Evolutionary conservation across 306 rosid species (phyloP).

Genomic region (Rosa lucieae): DNA sequence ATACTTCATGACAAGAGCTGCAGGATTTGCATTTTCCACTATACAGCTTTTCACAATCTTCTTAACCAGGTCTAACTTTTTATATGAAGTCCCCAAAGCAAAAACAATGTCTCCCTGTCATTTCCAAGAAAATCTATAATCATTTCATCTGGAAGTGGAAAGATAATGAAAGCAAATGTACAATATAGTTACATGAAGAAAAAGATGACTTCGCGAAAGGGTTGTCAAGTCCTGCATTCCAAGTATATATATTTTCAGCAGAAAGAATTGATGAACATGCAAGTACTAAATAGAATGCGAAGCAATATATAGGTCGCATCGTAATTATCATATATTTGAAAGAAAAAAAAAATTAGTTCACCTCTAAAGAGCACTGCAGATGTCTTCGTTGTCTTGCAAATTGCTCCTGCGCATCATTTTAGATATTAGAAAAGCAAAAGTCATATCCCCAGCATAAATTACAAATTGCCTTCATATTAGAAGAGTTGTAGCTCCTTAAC

Average conservation of each 20-base stretch:
- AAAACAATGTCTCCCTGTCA: not conserved
- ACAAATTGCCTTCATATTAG: not conserved
- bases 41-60: not conserved
- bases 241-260: not conserved
- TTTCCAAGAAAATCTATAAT: not conserved
- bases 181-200: not conserved
- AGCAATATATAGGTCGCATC: not conserved
- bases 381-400: not conserved
- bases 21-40: no score
- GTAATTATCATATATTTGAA: not conserved
- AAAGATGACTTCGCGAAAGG: not conserved
- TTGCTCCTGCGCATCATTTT: not conserved
- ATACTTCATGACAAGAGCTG: no score
- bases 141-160: not conserved
- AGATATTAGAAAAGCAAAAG: not conserved
- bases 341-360: not conserved
- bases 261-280: not conserved
- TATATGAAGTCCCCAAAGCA: not conserved
- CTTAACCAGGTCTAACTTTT: not conserved
- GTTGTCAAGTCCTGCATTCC: not conserved
- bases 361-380: not conserved
- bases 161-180: not conserved
- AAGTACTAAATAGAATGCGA: not conserved
- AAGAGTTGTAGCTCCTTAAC: not conserved
- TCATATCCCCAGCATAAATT: not conserved